These are phyloP conservation scores for Metschnikowia drakensbergensis DNA, from an alignment of 805 yeast species.

Conservation along the genomic window DNA sequence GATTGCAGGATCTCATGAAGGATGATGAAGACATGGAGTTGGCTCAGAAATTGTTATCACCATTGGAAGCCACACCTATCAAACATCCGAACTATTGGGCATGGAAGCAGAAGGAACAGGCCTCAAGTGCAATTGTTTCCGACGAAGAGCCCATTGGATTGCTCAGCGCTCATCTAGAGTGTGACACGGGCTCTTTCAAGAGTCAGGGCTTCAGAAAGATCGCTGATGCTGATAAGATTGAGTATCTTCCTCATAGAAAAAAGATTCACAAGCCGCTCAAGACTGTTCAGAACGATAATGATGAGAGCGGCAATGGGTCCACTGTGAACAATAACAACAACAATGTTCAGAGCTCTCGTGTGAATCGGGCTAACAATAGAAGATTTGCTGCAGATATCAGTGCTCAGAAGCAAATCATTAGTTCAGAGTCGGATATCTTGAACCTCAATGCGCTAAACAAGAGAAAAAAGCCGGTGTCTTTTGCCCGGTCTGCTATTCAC, in stretches of 20 bases:
- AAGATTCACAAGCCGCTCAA: slow-evolving; percentile 65
- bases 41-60: slow-evolving; percentile 43
- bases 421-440: slow-evolving; percentile 76
- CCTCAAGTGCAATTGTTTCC: slow-evolving; percentile 19
- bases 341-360: slow-evolving; percentile 68
- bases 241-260: slow-evolving; percentile 79
- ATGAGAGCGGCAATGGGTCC: slow-evolving; percentile 23
- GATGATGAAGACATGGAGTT: slow-evolving; percentile 72
- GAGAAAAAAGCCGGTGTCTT: slow-evolving; percentile 90
- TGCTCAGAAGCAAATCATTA: slow-evolving; percentile 72
- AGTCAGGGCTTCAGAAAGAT: slow-evolving; percentile 73
- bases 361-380: slow-evolving; percentile 81
- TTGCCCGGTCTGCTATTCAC: slow-evolving; percentile 95
- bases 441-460: slow-evolving; percentile 84
- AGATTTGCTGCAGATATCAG: slow-evolving; percentile 86
- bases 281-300: slow-evolving; percentile 66
- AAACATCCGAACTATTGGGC: slow-evolving; percentile 57
- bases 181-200: slow-evolving; percentile 57
- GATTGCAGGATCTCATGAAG: slow-evolving; percentile 51
- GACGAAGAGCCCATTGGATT: slow-evolving; percentile 29
- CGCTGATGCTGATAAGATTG: slow-evolving; percentile 66
- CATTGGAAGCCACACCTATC: slow-evolving; percentile 20
- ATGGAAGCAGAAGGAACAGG: slow-evolving; percentile 49
- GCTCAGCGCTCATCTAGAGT: slow-evolving; percentile 33
- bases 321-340: slow-evolving; percentile 14